A percentile compares a stretch with the other conserved stretches of the same genome.
These are phyloP conservation scores for Brassica hybrid DNA, from an alignment of 441 rosid genomes.

Conservation along the genomic window DNA sequence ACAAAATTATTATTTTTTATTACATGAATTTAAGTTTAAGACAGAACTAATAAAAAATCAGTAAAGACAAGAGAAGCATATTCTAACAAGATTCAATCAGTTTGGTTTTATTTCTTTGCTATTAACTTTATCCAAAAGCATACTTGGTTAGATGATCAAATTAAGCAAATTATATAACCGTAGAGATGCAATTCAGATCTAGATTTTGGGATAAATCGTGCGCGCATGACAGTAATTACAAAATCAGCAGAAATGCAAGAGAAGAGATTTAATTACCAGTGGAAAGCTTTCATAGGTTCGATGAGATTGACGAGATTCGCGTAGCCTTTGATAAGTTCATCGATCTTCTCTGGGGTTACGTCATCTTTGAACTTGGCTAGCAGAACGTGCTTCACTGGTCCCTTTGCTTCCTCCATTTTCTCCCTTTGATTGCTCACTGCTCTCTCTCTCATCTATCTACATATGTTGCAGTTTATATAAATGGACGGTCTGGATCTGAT, in stretches of 20 bases:
- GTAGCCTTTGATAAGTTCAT: slow-evolving; percentile 60
- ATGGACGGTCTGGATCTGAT: slow-evolving; percentile 11
- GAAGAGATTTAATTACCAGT: slow-evolving; percentile 48
- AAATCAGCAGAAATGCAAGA: neutral
- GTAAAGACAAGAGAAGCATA: neutral
- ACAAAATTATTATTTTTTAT: neutral
- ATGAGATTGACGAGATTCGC: slow-evolving; percentile 69
- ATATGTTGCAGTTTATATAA: neutral
- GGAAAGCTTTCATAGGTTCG: slow-evolving; percentile 77
- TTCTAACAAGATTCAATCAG: neutral
- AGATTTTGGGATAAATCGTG: too few species aligned
- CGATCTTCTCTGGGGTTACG: slow-evolving; percentile 44
- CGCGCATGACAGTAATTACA: too few species aligned
- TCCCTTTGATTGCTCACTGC: neutral
- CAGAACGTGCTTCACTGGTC: slow-evolving; percentile 65
- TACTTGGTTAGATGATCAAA: too few species aligned
- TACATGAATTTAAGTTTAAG: too few species aligned
- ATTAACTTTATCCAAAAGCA: too few species aligned
- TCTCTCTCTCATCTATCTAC: neutral
- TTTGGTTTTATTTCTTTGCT: too few species aligned
- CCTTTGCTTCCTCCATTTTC: slow-evolving; percentile 61
- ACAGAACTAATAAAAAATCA: neutral
- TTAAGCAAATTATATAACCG: too few species aligned
- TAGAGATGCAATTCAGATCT: too few species aligned
- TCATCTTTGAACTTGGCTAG: slow-evolving; percentile 73